Base-by-base conservation (phyloP, 1,284 basidiomycete species). In the Tilletiaria anomala region DNA sequence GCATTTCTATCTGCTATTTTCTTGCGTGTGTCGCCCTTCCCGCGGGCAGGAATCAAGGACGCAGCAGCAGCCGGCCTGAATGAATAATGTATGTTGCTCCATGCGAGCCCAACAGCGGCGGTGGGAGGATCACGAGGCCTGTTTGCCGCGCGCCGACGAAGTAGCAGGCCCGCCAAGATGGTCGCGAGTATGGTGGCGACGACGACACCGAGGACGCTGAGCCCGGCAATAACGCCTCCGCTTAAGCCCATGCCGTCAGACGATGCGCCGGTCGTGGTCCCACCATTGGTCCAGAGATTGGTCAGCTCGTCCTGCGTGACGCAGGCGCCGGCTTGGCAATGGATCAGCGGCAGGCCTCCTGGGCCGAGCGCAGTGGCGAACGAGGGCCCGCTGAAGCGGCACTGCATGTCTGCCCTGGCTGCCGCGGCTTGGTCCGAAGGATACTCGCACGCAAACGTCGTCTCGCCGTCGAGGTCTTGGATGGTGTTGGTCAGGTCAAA, bases 361-460 rank as follows among this genome's bases (percentile, higher is more conserved):
- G 32, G 26, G 4, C 58, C 58, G 32, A 61, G 44, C n/a, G 36
- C 53, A 51, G 38, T 48, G 45, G 24, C 47, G 45, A 26, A 61
- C 43, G 24, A 50, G 35, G 34, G 46, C 47, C 8, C 50, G 48
- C 21, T 43, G 39, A 37, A 58, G 58, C 3, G 53, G 50, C 33
- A 53, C 58, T 3, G 36, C 15, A 17, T 47, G 44, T 10, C 39
- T 38, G 33, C 49, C 51, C 8, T 32, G 38, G 8, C 39, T 26
- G 31, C 50, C 45, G 41, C 33, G 43, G 12, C 55, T 53, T 36
- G 58, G 51, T 17, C 45, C 39, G 29, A n/a, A n/a, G n/a, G n/a
- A n/a, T 53, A 60, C 41, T 60, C 55, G 45, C 58, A 61, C 3
- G 55, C 51, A 47, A 61, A 48, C 31, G 43, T 41, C 33, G 58